Evolutionary conservation across 345 rosid genomes (phyloP).

Genomic region (Laguncularia racemosa): DNA sequence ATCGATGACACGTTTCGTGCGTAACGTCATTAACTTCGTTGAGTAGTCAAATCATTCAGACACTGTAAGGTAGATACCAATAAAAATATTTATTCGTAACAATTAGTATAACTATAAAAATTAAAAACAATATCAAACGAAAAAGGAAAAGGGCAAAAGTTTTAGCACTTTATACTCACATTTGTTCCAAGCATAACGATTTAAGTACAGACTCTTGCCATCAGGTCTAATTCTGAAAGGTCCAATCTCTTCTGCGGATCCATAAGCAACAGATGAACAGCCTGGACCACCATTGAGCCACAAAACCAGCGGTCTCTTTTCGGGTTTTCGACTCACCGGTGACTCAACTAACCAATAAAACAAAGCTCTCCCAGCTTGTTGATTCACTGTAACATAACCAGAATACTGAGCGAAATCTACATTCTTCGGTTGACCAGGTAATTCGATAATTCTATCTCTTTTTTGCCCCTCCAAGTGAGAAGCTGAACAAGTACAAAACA

Average conservation of each 20-base stretch:
- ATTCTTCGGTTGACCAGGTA: conserved; percentile 76
- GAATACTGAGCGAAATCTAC: conserved; percentile 71
- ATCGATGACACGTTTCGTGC: too few species aligned
- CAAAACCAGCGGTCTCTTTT: conserved; percentile 69
- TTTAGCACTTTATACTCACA: conserved; percentile 23
- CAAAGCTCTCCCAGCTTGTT: conserved; percentile 78
- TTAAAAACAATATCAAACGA: neutral
- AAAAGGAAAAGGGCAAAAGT: neutral
- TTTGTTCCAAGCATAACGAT: conserved; percentile 78
- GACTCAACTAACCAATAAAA: conserved; percentile 93
- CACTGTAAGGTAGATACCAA: too few species aligned
- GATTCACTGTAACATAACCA: conserved; percentile 76
- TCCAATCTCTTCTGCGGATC: conserved; percentile 83
- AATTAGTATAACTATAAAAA: too few species aligned
- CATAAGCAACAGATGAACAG: conserved; percentile 83
- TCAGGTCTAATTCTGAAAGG: conserved; percentile 72
- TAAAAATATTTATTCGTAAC: too few species aligned
- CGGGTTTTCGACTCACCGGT: conserved; percentile 44
- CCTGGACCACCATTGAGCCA: conserved; percentile 99
- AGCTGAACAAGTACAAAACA: neutral
- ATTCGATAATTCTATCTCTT: conserved; percentile 43
- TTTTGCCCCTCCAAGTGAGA: conserved; percentile 35
- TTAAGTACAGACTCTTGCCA: conserved; percentile 65
- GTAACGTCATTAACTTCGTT: too few species aligned
- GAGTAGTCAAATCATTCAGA: too few species aligned